A percentile compares a stretch with the other conserved stretches of the same genome.
phyloP scores from a whole-genome alignment of 2,329 filamentous ascomycete genomes.

The Aspergillus costaricaensis region DNA sequence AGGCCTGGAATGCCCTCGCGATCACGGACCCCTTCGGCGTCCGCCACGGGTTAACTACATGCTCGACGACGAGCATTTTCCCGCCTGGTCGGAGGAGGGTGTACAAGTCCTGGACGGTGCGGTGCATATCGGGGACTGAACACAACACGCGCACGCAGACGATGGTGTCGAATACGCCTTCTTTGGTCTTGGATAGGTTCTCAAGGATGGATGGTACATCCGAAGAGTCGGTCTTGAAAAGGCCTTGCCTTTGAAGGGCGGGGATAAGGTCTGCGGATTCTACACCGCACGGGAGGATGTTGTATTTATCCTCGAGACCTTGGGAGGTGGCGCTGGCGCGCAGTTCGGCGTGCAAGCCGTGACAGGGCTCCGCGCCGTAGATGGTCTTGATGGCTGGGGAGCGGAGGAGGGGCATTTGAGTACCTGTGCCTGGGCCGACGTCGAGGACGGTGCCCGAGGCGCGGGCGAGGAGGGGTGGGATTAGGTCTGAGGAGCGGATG shows the following conservation, averaged over 20 bases:
- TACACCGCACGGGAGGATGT: conserved; percentile 51
- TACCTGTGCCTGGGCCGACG: conserved; percentile 56
- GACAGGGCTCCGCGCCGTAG: conserved; percentile 58
- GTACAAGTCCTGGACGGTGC: conserved; percentile 52
- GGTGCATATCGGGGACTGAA: conserved; percentile 52
- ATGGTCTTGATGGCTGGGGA: conserved; percentile 47
- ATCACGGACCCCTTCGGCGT: conserved; percentile 48
- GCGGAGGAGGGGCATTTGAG: conserved; percentile 51
- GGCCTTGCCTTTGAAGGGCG: conserved; percentile 46
- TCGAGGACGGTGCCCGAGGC: conserved; percentile 50
- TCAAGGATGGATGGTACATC: conserved; percentile 8
- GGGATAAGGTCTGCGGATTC: conserved; percentile 51
- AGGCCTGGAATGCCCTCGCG: conserved; percentile 49
- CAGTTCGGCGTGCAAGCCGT: conserved; percentile 50
- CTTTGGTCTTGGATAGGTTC: no score
- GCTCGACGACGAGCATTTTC: conserved; percentile 57
- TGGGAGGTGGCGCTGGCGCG: conserved; percentile 41
- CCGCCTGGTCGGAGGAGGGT: conserved; percentile 57
- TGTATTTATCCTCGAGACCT: conserved; percentile 52
- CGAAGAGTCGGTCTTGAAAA: conserved; percentile 29
- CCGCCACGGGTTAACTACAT: conserved; percentile 56
- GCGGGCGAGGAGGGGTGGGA: conserved; percentile 44
- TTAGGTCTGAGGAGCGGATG: conserved; percentile 38
- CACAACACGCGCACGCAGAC: conserved; percentile 58
- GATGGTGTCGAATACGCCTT: conserved; percentile 56